Conservation (phyloP, 768 basidiomycete genomes). For the Mycena latifolia region DNA sequence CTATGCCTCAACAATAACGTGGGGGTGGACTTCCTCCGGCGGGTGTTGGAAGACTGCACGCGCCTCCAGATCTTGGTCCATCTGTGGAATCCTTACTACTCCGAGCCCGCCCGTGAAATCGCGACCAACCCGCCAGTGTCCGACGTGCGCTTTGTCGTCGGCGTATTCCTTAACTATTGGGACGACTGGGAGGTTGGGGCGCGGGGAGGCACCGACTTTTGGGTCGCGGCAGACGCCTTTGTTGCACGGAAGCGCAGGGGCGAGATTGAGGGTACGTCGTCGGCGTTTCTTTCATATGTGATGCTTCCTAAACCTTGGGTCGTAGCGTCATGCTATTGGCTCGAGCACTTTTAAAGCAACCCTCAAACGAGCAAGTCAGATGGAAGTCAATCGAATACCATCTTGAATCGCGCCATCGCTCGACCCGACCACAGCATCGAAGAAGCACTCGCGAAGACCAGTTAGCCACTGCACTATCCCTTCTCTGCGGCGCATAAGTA, state of each 20-base stretch:
- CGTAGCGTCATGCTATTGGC: not conserved
- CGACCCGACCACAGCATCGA: too few relatives aligned
- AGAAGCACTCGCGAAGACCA: too few relatives aligned
- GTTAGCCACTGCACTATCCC: too few relatives aligned
- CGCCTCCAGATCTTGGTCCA: slow-evolving; percentile 15
- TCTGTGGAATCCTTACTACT: not conserved
- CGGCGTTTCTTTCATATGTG: not conserved
- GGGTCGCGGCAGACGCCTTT: slow-evolving; percentile 22
- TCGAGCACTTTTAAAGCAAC: not conserved
- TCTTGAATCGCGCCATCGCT: too few relatives aligned
- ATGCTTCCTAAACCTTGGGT: not conserved
- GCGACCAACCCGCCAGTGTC: not conserved
- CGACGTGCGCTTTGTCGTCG: slow-evolving; percentile 24
- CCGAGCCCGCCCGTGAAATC: not conserved
- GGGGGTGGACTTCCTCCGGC: too few relatives aligned
- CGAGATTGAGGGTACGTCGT: slow-evolving; percentile 19
- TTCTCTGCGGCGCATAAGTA: too few relatives aligned
- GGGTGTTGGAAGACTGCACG: too few relatives aligned
- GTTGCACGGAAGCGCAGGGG: slow-evolving; percentile 15
- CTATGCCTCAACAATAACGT: too few relatives aligned
- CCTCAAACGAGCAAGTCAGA: too few relatives aligned
- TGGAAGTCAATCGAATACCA: too few relatives aligned
- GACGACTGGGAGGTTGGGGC: slow-evolving; percentile 19
- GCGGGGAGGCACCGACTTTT: slow-evolving; percentile 16
- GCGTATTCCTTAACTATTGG: slow-evolving; percentile 16